Base-by-base conservation (phyloP, 768 basidiomycete genomes). In the Chalciporus sphaerocephalus region DNA sequence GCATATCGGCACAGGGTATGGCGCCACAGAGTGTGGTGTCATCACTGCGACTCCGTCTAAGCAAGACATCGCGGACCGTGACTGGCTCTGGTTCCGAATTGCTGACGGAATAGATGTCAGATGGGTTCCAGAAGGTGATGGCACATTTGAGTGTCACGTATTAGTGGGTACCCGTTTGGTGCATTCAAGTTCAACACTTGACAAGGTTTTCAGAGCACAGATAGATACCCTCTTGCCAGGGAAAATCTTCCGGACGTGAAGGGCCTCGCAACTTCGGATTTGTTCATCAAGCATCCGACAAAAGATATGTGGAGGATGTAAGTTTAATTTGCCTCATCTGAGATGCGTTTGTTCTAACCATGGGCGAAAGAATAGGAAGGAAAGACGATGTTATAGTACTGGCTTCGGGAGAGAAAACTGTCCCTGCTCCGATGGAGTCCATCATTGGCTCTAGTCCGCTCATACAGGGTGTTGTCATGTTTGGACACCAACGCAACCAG, bases 271-370 rank as follows among this genome's bases (percentile, higher is more conserved):
- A 74, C 70, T 0, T 65, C 67, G 1, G 76, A 76, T 54, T 46
- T 78, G 4, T 73, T 70, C 42, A 47, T 66, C 11, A 65, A 55
- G 20, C 76, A 78, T 47, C 75, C 76, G 0, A 69, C 69, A 0
- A 71, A 68, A 20, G 52, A 64, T 2, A 27, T 50, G 46, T 52
- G 51, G 51, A 44, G 27, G 35, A 50, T 52, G 51, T 51, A 11
- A n/a, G 51, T 38, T n/a, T 32, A 5, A 28, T 28, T 28, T 13
- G 15, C 28, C 5, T 4, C 15, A 13, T 28, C 15, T 28, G 15
- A 12, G 28, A 10, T 13, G 4, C 28, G 28, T 13, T 37, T 13
- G 13, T 1, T 28, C 28, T 12, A 25, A 25, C 24, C 6, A n/a
- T n/a, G 24, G 6, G 24, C 10, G 28, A 30, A 11, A 74, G 71